Evolutionary conservation across 2,329 filamentous ascomycete species (phyloP), one percentile per base, ranked within the genome.

Genomic region (Colletotrichum sp.): DNA sequence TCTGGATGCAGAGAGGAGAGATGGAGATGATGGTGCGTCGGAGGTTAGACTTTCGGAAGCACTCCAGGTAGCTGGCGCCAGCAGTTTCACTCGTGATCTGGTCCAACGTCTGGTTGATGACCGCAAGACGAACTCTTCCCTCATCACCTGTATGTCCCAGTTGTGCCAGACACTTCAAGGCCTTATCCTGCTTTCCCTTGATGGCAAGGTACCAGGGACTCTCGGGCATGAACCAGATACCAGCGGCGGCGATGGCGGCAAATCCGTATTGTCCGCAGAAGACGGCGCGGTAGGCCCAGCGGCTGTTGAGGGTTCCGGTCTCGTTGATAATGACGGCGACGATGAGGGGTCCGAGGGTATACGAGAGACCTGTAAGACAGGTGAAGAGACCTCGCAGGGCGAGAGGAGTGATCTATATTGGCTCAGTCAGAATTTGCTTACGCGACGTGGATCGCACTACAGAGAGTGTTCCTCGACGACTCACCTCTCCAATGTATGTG

Each of bases 141-240:
- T 82, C 76, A 5, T 80, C 78, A n/a, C 78, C 79, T 5, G 64
- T 70, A 22, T 78, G 76, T 8, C 85, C 82, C 5, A 86, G 81
- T 7, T 81, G 77, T 66, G 80, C 80, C 8, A 87, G 81, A 6
- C 83, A 77, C n/a, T 80, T 80, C 13, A 84, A 79, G 1, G 85
- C 86, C 30, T 83, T 78, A 0, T 84, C 83, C 58, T 84, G 78
- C 28, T 80, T 77, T 10, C 80, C 83, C 43, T 82, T 81, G 32
- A 80, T 81, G 8, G 79, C 79, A 3, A 87, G 80, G 83, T 84
- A 88, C 75, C 86, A 82, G 16, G 87, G 86, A 1, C 85, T 87
- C 78, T 88, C 86, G 3, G 87, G 87, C 71, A 88, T 82, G 72
- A 84, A 84, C 15, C 82, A 78, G 13, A 85, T 77, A 15, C 82